Evolutionary conservation across 495 filamentous ascomycete genomes (phyloP).

Genomic region (Podospora pseudocomata): DNA sequence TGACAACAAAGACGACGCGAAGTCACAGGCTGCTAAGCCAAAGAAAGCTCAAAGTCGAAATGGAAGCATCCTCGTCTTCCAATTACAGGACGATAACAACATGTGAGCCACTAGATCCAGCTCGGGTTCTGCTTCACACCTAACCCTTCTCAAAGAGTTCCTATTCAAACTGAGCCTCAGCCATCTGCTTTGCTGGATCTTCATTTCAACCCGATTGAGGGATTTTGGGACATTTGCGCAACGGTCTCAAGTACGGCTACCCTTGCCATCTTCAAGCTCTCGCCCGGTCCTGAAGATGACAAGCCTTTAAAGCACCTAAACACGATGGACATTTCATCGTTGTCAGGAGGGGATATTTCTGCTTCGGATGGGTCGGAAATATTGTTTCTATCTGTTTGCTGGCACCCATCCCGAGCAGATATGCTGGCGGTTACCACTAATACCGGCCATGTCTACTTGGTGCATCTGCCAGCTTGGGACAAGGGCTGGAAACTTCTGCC

Average conservation of each 20-base stretch:
- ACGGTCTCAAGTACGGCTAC: conserved; percentile 70
- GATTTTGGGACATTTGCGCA: conserved; percentile 53
- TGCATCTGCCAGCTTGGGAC: conserved; percentile 33
- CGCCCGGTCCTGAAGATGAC: conserved; percentile 14
- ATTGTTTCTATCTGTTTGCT: conserved; percentile 68
- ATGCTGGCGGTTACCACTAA: conserved; percentile 66
- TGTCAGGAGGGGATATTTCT: conserved; percentile 22
- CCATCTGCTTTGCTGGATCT: conserved; percentile 79
- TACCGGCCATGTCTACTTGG: conserved; percentile 56
- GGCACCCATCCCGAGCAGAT: conserved; percentile 53
- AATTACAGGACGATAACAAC: conserved; percentile 39
- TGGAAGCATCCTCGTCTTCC: conserved; percentile 68
- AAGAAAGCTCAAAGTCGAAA: conserved; percentile 56
- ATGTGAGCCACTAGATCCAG: conserved; percentile 47
- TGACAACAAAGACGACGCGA: conserved; percentile 32
- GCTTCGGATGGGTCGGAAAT: conserved; percentile 46
- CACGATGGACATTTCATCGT: conserved; percentile 27
- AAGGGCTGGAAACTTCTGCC: conserved; percentile 22
- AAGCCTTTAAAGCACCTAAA: conserved; percentile 32
- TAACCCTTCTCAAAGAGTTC: conserved; percentile 27
- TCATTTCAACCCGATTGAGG: conserved; percentile 62
- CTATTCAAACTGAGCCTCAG: conserved; percentile 50
- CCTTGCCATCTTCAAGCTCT: conserved; percentile 59
- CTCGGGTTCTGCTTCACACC: background rate
- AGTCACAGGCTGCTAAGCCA: conserved; percentile 17